Percentiles rank a stretch among this genome's conserved stretches.
Conservation (phyloP, 2,329 filamentous ascomycete genomes). For the Aspergillus sp. region DNA sequence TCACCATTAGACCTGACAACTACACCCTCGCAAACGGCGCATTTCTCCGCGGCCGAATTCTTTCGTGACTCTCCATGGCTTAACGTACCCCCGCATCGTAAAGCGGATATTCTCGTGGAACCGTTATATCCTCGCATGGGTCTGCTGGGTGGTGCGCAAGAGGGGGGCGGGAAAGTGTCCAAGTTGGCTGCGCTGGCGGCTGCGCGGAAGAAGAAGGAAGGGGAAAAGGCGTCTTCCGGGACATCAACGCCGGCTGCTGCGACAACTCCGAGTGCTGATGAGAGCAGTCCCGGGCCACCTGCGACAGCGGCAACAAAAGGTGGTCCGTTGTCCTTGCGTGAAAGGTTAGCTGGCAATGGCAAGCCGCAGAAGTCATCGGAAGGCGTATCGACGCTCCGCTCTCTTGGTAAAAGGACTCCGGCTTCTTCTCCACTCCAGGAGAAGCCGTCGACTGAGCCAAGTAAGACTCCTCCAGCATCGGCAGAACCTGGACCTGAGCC, state of each 20-base stretch:
- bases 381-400: constrained; percentile 13
- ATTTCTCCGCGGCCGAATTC: constrained; percentile 49
- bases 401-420: constrained; percentile 12
- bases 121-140: constrained; percentile 54
- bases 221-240: constrained; percentile 44
- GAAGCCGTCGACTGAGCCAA: constrained; percentile 13
- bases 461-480: constrained; percentile 2
- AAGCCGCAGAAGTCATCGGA: constrained; percentile 21
- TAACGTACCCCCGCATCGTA: constrained; percentile 57
- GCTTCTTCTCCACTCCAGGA: constrained; percentile 11
- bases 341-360: constrained; percentile 28
- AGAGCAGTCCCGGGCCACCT: constrained; percentile 6
- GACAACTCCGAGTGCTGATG: constrained; percentile 1
- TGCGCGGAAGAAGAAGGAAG: constrained; percentile 73
- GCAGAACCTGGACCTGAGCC: background rate
- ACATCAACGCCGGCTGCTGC: constrained; percentile 1
- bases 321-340: constrained; percentile 27
- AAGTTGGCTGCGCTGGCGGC: constrained; percentile 88
- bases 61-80: constrained; percentile 86
- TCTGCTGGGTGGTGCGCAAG: constrained; percentile 66
- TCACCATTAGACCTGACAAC: constrained; percentile 12
- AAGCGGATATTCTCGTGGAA: constrained; percentile 55
- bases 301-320: constrained; percentile 13
- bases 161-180: constrained; percentile 61
- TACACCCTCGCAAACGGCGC: constrained; percentile 11